phyloP scores from a whole-genome alignment of 2,329 filamentous ascomycete genomes.

The Colletotrichum eremochloae region DNA sequence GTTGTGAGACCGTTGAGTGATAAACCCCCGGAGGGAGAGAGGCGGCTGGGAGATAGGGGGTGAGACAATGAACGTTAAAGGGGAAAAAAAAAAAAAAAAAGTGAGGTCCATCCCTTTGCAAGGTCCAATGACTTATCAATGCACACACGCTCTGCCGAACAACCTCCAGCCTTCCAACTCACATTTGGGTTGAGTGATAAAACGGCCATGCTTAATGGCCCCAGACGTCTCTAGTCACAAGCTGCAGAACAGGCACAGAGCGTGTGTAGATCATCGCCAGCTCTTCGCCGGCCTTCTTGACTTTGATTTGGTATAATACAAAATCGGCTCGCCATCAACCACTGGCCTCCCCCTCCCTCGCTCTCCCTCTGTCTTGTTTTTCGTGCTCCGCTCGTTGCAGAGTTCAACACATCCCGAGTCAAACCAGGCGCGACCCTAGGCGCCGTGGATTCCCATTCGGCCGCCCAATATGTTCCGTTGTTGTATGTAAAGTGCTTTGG shows the following conservation, averaged over 20 bases:
- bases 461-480: conserved; percentile 38
- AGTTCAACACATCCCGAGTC: conserved; percentile 21
- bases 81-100: not conserved
- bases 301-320: conserved; percentile 35
- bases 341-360: not conserved
- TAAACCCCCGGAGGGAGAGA: not conserved
- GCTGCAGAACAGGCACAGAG: not conserved
- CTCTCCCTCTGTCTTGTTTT: conserved; percentile 10
- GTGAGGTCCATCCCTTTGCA: too few relatives aligned
- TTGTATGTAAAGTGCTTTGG: conserved; percentile 41
- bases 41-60: not conserved
- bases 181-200: not conserved
- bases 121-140: not conserved
- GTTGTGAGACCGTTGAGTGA: conserved; percentile 2
- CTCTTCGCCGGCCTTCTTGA: conserved; percentile 24
- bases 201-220: not conserved
- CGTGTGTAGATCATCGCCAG: conserved; percentile 10
- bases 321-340: conserved; percentile 29
- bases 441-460: conserved; percentile 19
- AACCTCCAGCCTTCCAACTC: not conserved
- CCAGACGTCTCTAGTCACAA: not conserved
- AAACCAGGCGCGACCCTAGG: conserved; percentile 11
- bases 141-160: not conserved
- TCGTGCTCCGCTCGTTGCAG: conserved; percentile 13
- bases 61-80: too few relatives aligned